Percentiles rank a stretch among this genome's conserved stretches.
phyloP scores from a whole-genome alignment of 2,329 filamentous ascomycete genomes.

The Clarireedia homoeocarpa region DNA sequence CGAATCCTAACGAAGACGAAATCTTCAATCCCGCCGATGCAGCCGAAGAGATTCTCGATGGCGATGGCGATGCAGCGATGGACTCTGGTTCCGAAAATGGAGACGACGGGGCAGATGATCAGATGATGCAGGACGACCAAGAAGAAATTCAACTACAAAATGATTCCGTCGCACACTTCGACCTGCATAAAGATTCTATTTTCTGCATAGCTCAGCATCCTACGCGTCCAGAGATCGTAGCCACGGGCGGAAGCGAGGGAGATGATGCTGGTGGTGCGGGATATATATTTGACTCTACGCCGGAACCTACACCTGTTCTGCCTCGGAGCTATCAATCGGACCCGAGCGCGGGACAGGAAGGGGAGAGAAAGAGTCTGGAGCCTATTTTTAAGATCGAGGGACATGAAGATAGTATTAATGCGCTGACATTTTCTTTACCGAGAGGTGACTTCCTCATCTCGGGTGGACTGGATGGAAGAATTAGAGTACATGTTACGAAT shows the following conservation, averaged over 20 bases:
- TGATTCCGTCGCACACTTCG: conserved; percentile 90
- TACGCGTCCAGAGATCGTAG: conserved; percentile 64
- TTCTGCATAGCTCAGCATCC: conserved; percentile 96
- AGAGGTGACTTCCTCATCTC: conserved; percentile 78
- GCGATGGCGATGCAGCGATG: conserved; percentile 69
- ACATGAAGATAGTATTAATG: conserved; percentile 86
- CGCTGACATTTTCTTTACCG: conserved; percentile 76
- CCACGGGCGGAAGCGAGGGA: conserved; percentile 73
- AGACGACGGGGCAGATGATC: conserved; percentile 42
- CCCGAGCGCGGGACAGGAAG: conserved; percentile 41
- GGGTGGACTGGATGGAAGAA: conserved; percentile 76
- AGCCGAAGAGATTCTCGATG: conserved; percentile 60
- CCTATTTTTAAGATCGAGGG: conserved; percentile 73
- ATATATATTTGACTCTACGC: conserved; percentile 75
- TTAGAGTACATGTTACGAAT: conserved; percentile 52
- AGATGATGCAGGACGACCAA: conserved; percentile 38
- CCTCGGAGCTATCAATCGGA: conserved; percentile 67
- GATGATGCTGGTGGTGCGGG: conserved; percentile 60
- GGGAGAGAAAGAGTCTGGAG: conserved; percentile 52
- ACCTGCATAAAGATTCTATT: conserved; percentile 81
- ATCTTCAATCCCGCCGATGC: conserved; percentile 72
- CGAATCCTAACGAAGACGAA: conserved; percentile 48
- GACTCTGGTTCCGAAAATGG: conserved; percentile 62
- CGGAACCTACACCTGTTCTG: conserved; percentile 58
- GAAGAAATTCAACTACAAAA: conserved; percentile 80